Percentiles rank a stretch among this genome's conserved stretches.
These are phyloP conservation scores for Lantana camara DNA, from an alignment of 257 asterid species.

Conservation along the genomic window DNA sequence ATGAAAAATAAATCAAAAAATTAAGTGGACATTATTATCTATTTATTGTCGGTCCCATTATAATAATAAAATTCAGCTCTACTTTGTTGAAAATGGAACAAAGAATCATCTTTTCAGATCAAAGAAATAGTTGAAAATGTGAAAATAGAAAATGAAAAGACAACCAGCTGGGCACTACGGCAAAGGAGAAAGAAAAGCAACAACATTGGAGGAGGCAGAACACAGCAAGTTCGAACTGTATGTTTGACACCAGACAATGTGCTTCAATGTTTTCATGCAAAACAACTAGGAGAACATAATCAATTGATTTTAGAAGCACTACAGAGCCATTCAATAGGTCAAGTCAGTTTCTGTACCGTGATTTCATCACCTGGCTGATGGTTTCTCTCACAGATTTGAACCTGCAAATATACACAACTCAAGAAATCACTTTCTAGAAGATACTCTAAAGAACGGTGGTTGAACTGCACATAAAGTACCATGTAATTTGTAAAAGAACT, in stretches of 20 bases:
- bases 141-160: no score
- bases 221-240: background rate
- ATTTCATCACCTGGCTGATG: constrained; percentile 91
- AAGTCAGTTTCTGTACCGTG: constrained; percentile 49
- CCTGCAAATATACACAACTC: constrained; percentile 50
- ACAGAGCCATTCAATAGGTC: background rate
- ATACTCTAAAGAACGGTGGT: background rate
- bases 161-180: no score
- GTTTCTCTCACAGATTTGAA: constrained; percentile 91
- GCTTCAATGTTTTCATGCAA: no score
- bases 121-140: no score
- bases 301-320: background rate
- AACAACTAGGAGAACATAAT: background rate
- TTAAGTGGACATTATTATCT: no score
- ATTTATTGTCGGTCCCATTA: no score
- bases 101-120: no score
- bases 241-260: constrained; percentile 5
- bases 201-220: constrained; percentile 8
- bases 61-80: no score
- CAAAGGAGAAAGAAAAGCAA: background rate
- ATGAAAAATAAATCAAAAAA: no score
- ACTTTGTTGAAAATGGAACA: no score
- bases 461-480: background rate
- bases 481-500: background rate
- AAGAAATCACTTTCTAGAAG: constrained; percentile 25